Percentiles rank a stretch among this genome's conserved stretches.
Conservation (phyloP, 768 basidiomycete species). For the Exsudoporus frostii region DNA sequence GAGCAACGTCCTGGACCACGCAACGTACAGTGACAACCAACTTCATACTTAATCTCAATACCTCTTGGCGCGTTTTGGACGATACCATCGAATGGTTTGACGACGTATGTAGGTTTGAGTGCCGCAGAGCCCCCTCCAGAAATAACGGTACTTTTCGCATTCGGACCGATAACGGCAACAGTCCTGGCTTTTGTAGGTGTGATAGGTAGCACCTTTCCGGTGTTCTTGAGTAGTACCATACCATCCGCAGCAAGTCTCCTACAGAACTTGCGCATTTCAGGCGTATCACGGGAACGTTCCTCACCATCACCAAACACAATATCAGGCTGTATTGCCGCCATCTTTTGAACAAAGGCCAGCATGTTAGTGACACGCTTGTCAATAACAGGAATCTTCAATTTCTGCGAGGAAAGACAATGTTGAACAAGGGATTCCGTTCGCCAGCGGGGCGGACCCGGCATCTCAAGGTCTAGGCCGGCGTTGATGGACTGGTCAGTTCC, state of each 20-base stretch:
- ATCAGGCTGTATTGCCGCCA: background rate
- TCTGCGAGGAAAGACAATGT: background rate
- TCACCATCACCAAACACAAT: background rate
- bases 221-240: background rate
- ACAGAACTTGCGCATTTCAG: background rate
- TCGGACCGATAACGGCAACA: background rate
- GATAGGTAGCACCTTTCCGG: background rate
- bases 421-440: background rate
- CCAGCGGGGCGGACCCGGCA: background rate
- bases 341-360: background rate
- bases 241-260: background rate
- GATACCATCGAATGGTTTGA: background rate
- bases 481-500: background rate
- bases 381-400: background rate
- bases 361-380: background rate
- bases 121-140: background rate
- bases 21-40: background rate
- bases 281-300: background rate
- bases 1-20: background rate
- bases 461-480: background rate
- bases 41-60: background rate
- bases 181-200: background rate
- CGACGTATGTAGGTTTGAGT: background rate
- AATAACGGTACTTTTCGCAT: background rate
- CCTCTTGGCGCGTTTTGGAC: background rate